Percentiles rank a stretch among this genome's conserved stretches.
Conservation (phyloP, 2,329 filamentous ascomycete species). For the Diaporthe sp. region DNA sequence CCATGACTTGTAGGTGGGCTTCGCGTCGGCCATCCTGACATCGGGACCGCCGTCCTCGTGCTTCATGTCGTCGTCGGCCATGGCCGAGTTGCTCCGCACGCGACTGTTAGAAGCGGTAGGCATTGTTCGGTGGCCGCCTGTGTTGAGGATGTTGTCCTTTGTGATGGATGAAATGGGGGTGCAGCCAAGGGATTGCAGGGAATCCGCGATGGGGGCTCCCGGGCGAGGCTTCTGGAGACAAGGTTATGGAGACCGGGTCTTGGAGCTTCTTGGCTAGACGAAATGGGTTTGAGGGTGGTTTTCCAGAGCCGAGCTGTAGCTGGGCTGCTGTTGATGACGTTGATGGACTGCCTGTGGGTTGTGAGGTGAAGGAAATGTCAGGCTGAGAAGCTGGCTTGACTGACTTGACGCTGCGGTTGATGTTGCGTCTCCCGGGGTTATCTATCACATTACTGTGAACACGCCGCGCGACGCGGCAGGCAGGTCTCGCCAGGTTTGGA, state of each 20-base stretch:
- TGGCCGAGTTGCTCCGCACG: conserved; percentile 13
- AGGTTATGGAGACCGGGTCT: not conserved
- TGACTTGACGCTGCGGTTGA: conserved; percentile 1
- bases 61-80: conserved; percentile 47
- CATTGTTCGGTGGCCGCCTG: conserved; percentile 16
- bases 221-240: not conserved
- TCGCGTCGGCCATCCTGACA: conserved; percentile 51
- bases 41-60: conserved; percentile 52
- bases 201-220: conserved; percentile 5
- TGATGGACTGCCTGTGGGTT: not conserved
- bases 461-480: not conserved
- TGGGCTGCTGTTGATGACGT: not conserved
- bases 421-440: not conserved
- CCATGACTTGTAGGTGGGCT: conserved; percentile 72
- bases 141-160: conserved; percentile 26
- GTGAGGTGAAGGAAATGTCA: not conserved
- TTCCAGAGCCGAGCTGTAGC: not conserved
- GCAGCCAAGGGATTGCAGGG: conserved; percentile 4
- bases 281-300: not conserved
- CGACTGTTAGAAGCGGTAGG: conserved; percentile 6
- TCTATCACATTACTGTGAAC: not conserved
- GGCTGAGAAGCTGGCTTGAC: conserved; percentile 10
- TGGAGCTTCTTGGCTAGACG: not conserved
- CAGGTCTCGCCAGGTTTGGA: not conserved
- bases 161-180: conserved; percentile 22